Conservation (phyloP, 352 stramenopile genomes). For the Phytophthora uliginosa region DNA sequence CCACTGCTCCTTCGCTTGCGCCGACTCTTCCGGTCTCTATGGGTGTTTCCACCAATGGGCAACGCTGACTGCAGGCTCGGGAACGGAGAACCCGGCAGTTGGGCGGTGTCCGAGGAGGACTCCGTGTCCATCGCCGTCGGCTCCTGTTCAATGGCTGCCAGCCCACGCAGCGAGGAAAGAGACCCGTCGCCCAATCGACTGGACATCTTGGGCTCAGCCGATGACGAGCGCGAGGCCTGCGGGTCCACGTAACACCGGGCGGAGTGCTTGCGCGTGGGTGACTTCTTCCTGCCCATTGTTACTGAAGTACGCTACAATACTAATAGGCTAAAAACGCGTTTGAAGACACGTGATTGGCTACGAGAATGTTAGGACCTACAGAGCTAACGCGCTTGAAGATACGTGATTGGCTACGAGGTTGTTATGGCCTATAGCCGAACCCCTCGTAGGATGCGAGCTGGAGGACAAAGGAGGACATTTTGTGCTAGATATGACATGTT, state of each 20-base stretch:
- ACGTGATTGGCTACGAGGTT: conserved; percentile 12
- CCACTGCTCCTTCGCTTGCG: conserved; percentile 35
- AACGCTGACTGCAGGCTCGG: conserved; percentile 11
- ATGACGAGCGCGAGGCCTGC: conserved; percentile 3
- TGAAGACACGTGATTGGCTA: conserved; percentile 15
- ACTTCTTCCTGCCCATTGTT: conserved; percentile 49
- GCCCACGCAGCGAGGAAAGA: conserved; percentile 22
- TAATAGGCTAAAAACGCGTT: conserved; percentile 16
- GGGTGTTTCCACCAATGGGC: conserved; percentile 7
- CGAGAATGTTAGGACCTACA: conserved; percentile 1
- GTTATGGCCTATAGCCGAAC: conserved; percentile 7
- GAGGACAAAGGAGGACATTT: conserved; percentile 17
- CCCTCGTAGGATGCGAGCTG: conserved; percentile 37
- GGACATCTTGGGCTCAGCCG: conserved; percentile 1
- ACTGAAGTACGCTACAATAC: not conserved
- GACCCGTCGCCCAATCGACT: conserved; percentile 5
- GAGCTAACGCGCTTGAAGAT: not conserved
- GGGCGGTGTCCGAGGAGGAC: conserved; percentile 8
- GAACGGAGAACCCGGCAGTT: conserved; percentile 9
- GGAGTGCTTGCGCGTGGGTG: conserved; percentile 41
- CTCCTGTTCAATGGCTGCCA: conserved; percentile 21
- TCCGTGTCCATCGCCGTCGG: conserved; percentile 25
- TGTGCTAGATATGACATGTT: conserved; percentile 16
- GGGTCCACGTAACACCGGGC: conserved; percentile 27
- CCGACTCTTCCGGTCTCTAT: conserved; percentile 9